Conservation (phyloP, 1,284 basidiomycete species). For the Marasmius fiardii region DNA sequence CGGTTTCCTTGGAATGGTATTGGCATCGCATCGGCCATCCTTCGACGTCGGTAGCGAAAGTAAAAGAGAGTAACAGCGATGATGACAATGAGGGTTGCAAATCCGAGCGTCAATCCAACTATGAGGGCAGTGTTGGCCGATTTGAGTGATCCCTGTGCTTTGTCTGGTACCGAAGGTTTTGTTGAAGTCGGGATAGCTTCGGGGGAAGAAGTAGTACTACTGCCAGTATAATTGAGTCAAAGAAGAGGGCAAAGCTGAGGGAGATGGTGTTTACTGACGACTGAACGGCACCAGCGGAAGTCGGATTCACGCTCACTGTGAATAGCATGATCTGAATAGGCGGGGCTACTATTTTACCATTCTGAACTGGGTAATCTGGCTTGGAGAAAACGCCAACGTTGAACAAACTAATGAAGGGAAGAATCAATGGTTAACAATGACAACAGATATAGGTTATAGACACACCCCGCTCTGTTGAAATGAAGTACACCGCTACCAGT, state of each 20-base stretch:
- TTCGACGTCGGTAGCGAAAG: constrained; percentile 8
- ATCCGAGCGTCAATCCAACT: constrained; percentile 2
- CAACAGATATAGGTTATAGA: too few relatives aligned
- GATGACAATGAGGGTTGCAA: background rate
- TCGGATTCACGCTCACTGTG: background rate
- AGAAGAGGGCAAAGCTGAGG: too few relatives aligned
- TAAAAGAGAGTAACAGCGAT: background rate
- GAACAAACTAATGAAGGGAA: too few relatives aligned
- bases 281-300: background rate
- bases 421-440: too few relatives aligned
- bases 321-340: background rate
- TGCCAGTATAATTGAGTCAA: background rate
- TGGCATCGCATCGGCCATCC: background rate
- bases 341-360: too few relatives aligned
- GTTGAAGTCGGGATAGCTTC: too few relatives aligned
- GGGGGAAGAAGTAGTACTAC: background rate
- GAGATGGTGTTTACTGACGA: background rate
- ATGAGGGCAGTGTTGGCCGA: background rate
- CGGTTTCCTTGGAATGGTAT: constrained; percentile 1
- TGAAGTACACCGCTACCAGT: background rate
- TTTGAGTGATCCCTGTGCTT: background rate
- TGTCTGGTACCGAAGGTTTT: background rate
- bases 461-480: background rate
- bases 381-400: background rate
- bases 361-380: too few relatives aligned